Percentiles rank a stretch among this genome's conserved stretches.
Evolutionary conservation across 768 basidiomycete genomes (phyloP).

Genomic region (Dioszegia hungarica): DNA sequence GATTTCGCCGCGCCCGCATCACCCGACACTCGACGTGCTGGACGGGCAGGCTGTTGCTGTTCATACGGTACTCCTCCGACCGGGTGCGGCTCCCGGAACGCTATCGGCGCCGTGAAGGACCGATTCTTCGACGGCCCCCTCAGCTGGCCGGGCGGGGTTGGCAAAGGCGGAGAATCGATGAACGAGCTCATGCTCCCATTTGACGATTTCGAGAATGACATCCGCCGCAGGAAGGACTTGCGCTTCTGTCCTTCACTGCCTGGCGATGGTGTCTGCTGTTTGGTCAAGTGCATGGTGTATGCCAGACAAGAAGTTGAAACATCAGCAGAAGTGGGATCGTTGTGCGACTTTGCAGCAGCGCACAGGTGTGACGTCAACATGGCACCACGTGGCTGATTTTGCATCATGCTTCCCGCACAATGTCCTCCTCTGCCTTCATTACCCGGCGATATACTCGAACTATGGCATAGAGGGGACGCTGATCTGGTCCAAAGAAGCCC

Average conservation of each 20-base stretch:
- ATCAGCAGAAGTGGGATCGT: too few relatives aligned
- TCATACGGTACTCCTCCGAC: constrained; percentile 19
- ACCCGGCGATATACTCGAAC: too few relatives aligned
- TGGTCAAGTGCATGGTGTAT: too few relatives aligned
- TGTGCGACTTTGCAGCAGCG: too few relatives aligned
- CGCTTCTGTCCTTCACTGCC: not conserved
- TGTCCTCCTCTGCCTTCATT: too few relatives aligned
- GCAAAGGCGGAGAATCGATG: not conserved
- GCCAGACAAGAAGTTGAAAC: too few relatives aligned
- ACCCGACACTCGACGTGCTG: constrained; percentile 3
- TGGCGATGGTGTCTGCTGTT: not conserved
- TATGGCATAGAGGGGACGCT: too few relatives aligned
- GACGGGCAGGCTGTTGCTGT: constrained; percentile 5
- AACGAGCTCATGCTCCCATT: not conserved
- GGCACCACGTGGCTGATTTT: too few relatives aligned
- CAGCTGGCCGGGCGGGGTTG: not conserved
- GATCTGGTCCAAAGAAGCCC: too few relatives aligned
- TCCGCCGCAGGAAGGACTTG: constrained; percentile 2
- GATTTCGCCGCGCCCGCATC: not conserved
- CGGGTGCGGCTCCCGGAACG: not conserved
- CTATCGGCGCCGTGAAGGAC: not conserved
- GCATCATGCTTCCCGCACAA: too few relatives aligned
- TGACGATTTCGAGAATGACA: constrained; percentile 1
- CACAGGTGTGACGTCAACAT: too few relatives aligned
- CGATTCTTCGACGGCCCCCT: not conserved